A percentile compares a stretch with the other conserved stretches of the same genome.
Evolutionary conservation across 2,329 filamentous ascomycete species (phyloP).

Genomic region (Sarocladium kiliense): DNA sequence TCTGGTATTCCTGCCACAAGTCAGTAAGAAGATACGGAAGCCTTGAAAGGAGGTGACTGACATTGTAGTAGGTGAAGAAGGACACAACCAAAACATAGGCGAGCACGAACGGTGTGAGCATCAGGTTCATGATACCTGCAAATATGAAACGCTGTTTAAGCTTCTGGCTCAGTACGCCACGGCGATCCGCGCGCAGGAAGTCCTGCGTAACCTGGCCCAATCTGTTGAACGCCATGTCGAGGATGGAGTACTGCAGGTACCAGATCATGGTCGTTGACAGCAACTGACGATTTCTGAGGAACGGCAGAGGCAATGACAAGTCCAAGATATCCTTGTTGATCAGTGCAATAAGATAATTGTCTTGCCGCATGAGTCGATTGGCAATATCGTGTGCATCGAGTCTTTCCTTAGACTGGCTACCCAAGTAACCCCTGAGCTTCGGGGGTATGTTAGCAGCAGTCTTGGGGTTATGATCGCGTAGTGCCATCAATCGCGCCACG

Average conservation of each 20-base stretch:
- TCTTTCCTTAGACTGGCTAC: constrained; percentile 85
- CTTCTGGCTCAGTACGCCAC: constrained; percentile 71
- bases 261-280: constrained; percentile 89
- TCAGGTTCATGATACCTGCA: constrained; percentile 77
- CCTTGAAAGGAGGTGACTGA: constrained; percentile 22
- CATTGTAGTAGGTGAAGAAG: constrained; percentile 92
- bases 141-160: constrained; percentile 75
- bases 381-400: constrained; percentile 97
- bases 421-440: constrained; percentile 53
- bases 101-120: constrained; percentile 84
- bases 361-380: constrained; percentile 90
- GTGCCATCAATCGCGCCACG: constrained; percentile 75
- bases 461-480: constrained; percentile 81
- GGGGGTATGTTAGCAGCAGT: constrained; percentile 57
- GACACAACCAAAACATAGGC: constrained; percentile 82
- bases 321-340: constrained; percentile 96
- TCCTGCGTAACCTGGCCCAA: constrained; percentile 80
- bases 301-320: constrained; percentile 78
- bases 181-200: constrained; percentile 78
- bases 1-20: constrained; percentile 76
- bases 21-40: neutral
- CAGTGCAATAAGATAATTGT: constrained; percentile 94
- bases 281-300: constrained; percentile 71
- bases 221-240: constrained; percentile 91
- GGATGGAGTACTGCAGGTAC: constrained; percentile 84